phyloP scores from a whole-genome alignment of 306 rosid species.

The Acacia acuminata region DNA sequence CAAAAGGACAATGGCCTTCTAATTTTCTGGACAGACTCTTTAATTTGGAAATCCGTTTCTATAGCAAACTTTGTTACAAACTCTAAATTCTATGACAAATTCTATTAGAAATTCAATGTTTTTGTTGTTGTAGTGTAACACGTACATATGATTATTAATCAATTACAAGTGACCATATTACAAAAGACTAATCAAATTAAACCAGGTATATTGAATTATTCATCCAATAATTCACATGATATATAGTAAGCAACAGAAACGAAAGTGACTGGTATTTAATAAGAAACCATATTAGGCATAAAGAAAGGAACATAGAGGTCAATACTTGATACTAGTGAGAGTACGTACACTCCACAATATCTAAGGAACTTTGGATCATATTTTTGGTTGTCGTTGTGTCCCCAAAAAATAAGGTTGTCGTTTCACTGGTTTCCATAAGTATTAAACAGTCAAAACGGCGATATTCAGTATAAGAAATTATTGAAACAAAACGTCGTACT shows the following conservation, averaged over 20 bases:
- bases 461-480: not conserved
- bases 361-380: not conserved
- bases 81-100: too few species aligned
- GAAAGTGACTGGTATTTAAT: not conserved
- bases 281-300: not conserved
- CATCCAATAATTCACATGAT: not conserved
- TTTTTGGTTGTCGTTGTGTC: not conserved
- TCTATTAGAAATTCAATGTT: too few species aligned
- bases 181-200: not conserved
- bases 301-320: not conserved
- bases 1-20: not conserved
- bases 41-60: too few species aligned
- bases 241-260: not conserved
- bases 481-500: not conserved
- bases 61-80: too few species aligned
- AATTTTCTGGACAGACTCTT: slow-evolving; percentile 1
- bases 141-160: not conserved
- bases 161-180: not conserved
- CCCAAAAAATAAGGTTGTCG: not conserved
- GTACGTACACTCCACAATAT: not conserved
- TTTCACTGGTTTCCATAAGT: not conserved
- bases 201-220: not conserved
- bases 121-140: not conserved
- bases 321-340: not conserved
- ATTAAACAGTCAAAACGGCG: too few species aligned